Percentiles rank a stretch among this genome's conserved stretches.
These are phyloP conservation scores for Yarrowia sp. DNA, from an alignment of 805 yeast genomes.

Conservation along the genomic window DNA sequence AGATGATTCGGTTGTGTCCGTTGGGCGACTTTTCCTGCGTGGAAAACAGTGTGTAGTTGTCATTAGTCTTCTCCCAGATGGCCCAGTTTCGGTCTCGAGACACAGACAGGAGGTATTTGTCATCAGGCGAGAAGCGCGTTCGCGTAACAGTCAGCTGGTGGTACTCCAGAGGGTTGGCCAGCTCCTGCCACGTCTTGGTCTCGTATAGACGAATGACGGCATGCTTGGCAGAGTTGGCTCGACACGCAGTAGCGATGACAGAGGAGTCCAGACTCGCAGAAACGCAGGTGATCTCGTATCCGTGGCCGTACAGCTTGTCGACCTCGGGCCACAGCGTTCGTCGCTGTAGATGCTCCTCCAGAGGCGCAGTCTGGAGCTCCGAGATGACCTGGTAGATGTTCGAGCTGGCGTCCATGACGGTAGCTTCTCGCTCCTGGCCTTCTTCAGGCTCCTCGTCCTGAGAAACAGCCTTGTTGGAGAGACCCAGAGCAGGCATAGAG, in stretches of 20 bases:
- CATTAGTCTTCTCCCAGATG: constrained; percentile 55
- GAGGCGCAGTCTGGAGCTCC: constrained; percentile 60
- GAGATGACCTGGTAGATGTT: constrained; percentile 29
- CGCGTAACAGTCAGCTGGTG: constrained; percentile 87
- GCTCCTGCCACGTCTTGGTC: constrained; percentile 57
- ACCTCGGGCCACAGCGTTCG: constrained; percentile 92
- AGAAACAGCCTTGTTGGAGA: constrained; percentile 69
- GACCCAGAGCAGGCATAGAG: constrained; percentile 85
- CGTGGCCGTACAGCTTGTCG: constrained; percentile 95
- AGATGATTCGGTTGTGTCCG: constrained; percentile 87
- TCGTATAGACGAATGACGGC: constrained; percentile 81
- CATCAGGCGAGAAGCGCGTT: constrained; percentile 69
- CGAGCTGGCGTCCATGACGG: constrained; percentile 32
- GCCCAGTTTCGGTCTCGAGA: constrained; percentile 87
- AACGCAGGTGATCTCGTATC: constrained; percentile 83
- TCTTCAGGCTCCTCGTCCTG: constrained; percentile 43
- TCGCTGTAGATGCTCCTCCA: constrained; percentile 88
- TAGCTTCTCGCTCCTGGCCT: constrained; percentile 31
- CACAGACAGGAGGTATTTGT: constrained; percentile 64
- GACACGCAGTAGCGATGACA: constrained; percentile 84
- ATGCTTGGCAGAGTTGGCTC: constrained; percentile 78
- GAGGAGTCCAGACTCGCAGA: constrained; percentile 64
- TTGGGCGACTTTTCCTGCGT: constrained; percentile 47
- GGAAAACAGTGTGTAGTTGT: constrained; percentile 42
- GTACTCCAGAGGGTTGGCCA: constrained; percentile 55